Evolutionary conservation across 129 eudicot species (phyloP).

Genomic region (Flaveria robusta): DNA sequence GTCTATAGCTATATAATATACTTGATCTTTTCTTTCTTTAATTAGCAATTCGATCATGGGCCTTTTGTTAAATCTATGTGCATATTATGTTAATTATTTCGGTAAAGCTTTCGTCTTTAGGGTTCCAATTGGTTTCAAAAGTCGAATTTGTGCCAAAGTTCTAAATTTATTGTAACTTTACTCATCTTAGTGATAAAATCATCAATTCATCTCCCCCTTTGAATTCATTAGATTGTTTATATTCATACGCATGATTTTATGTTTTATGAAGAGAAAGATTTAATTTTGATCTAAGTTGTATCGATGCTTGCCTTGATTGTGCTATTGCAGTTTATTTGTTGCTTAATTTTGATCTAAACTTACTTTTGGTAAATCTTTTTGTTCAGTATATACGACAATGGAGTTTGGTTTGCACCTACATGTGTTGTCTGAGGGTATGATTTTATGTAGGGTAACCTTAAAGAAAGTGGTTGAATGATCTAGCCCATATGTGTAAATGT

Average conservation of each 20-base stretch:
- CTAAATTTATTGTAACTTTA: conserved; percentile 14
- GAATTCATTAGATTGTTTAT: neutral
- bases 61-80: conserved; percentile 7
- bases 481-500: neutral
- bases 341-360: conserved; percentile 17
- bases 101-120: conserved; percentile 28
- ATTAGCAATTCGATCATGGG: conserved; percentile 29
- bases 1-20: conserved; percentile 4
- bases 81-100: conserved; percentile 19
- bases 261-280: conserved; percentile 16
- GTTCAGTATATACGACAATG: conserved; percentile 7
- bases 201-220: neutral
- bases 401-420: conserved; percentile 29
- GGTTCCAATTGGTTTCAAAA: conserved; percentile 30
- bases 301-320: neutral
- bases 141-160: conserved; percentile 29
- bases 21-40: neutral
- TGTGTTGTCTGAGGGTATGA: conserved; percentile 31
- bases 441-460: conserved; percentile 44
- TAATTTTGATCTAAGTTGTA: neutral
- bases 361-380: conserved; percentile 11
- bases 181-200: conserved; percentile 20
- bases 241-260: conserved; percentile 20
- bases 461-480: conserved; percentile 9
- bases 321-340: conserved; percentile 26